phyloP scores from a whole-genome alignment of 1,139 yeast species.

The Lodderomyces oxycetoniae region DNA sequence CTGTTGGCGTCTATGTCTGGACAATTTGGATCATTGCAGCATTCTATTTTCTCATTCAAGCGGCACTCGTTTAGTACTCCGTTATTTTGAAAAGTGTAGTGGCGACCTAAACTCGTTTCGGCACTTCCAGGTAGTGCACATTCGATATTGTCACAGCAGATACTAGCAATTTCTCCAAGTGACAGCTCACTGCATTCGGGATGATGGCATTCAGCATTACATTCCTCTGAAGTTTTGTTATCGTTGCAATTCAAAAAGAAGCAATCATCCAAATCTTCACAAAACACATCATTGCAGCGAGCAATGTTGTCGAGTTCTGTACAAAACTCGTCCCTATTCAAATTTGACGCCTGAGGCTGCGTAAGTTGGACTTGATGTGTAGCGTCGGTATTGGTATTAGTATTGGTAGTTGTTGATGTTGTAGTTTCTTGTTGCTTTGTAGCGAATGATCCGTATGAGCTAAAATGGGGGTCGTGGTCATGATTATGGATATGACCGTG shows the following conservation, averaged over 20 bases:
- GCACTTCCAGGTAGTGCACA: no score
- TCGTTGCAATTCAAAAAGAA: conserved; percentile 33
- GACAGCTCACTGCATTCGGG: no score
- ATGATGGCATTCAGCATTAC: conserved; percentile 16
- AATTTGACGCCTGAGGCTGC: not conserved
- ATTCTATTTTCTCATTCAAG: conserved; percentile 10
- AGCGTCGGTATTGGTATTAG: not conserved
- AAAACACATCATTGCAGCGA: conserved; percentile 37
- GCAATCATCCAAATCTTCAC: conserved; percentile 45
- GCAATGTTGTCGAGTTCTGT: conserved; percentile 2
- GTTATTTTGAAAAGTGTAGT: no score
- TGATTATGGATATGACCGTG: conserved; percentile 66
- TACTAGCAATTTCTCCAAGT: conserved; percentile 10
- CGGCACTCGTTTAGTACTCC: no score
- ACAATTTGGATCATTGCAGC: conserved; percentile 17
- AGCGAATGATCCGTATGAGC: no score
- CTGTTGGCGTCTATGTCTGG: conserved; percentile 6
- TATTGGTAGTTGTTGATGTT: not conserved
- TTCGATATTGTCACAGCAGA: conserved; percentile 15
- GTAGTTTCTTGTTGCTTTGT: no score
- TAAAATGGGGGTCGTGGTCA: conserved; percentile 26
- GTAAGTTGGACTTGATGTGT: not conserved
- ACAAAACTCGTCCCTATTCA: conserved; percentile 2
- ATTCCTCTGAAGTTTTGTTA: conserved; percentile 6
- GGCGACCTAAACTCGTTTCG: no score